These are phyloP conservation scores for Tetrahymena thermophila DNA, from an alignment of 73 alveolate species.

Conservation along the genomic window DNA sequence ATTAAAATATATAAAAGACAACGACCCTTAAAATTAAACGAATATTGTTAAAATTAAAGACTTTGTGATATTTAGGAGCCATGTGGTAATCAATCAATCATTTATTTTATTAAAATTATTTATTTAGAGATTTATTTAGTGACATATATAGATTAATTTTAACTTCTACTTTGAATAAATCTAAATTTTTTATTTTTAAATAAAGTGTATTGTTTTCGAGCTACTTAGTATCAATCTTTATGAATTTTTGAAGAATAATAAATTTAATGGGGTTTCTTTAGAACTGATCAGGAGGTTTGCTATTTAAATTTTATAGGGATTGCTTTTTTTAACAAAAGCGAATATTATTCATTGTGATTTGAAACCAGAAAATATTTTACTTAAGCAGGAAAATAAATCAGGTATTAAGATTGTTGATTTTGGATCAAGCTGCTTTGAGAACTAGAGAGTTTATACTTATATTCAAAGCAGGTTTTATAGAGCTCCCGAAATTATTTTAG, in stretches of 20 bases:
- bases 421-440: conserved; percentile 75
- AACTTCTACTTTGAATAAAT: no score
- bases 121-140: no score
- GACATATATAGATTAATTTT: no score
- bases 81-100: conserved; percentile 19
- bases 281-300: conserved; percentile 68
- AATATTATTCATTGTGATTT: conserved; percentile 81
- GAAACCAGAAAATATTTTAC: conserved; percentile 81
- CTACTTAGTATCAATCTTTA: conserved; percentile 64
- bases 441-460: conserved; percentile 66
- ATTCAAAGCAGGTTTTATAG: conserved; percentile 89
- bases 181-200: neutral
- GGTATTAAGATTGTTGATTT: conserved; percentile 75
- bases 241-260: conserved; percentile 65
- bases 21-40: conserved; percentile 34
- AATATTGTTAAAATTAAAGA: conserved; percentile 41
- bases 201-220: conserved; percentile 66
- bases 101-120: neutral
- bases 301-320: conserved; percentile 58
- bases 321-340: conserved; percentile 44
- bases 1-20: conserved; percentile 19
- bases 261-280: conserved; percentile 64
- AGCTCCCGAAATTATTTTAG: conserved; percentile 95
- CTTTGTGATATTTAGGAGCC: conserved; percentile 34
- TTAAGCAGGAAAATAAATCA: conserved; percentile 57